These are phyloP conservation scores for Sphagnum magellanicum DNA, from an alignment of 228 moss, liverwort and hornwort species.

Conservation along the genomic window DNA sequence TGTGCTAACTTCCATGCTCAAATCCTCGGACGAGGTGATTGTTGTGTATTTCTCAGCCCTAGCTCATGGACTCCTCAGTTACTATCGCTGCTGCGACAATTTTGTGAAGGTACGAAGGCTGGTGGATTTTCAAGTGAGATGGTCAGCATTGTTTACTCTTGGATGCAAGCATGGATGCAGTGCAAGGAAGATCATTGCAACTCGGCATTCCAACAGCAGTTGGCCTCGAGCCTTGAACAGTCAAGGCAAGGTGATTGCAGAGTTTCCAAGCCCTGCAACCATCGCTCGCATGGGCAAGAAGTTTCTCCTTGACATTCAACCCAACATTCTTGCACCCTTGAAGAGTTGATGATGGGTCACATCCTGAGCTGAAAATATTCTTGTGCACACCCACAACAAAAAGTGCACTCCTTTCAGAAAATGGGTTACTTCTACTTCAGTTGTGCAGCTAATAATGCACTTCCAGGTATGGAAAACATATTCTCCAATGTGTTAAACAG, in stretches of 20 bases:
- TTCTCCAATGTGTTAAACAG: too few relatives aligned
- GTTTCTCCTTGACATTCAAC: slow-evolving; percentile 31
- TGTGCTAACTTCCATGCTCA: slow-evolving; percentile 32
- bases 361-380: too few relatives aligned
- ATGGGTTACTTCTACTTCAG: too few relatives aligned
- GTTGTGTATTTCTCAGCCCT: slow-evolving; percentile 42
- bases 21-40: slow-evolving; percentile 48
- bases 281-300: slow-evolving; percentile 43
- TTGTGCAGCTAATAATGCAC: too few relatives aligned
- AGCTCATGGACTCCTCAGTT: slow-evolving; percentile 29
- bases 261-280: slow-evolving; percentile 37
- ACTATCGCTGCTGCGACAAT: slow-evolving; percentile 61
- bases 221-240: slow-evolving; percentile 33
- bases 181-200: slow-evolving; percentile 32
- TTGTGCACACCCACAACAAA: too few relatives aligned
- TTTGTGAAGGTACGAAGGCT: slow-evolving; percentile 50
- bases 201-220: slow-evolving; percentile 14
- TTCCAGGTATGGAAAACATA: too few relatives aligned
- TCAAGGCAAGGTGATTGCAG: slow-evolving; percentile 23
- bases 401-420: too few relatives aligned
- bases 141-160: slow-evolving; percentile 59
- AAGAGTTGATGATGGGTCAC: too few relatives aligned
- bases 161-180: slow-evolving; percentile 50
- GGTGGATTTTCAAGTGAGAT: slow-evolving; percentile 55
- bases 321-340: too few relatives aligned